Base-by-base conservation (phyloP, 306 rosid genomes). In the Lathyrus sativus region DNA sequence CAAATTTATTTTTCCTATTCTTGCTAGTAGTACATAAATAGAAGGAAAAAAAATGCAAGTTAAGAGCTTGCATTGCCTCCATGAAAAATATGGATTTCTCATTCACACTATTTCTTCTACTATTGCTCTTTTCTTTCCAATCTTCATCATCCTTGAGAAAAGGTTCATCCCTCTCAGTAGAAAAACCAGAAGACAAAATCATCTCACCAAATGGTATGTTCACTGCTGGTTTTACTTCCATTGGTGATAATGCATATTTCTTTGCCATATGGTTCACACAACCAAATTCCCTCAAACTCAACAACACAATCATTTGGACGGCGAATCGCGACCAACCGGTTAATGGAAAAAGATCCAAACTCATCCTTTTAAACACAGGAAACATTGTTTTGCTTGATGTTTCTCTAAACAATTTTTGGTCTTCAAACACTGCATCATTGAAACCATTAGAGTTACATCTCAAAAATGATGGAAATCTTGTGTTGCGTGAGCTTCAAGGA, bases 311-410 rank as follows among this genome's bases (percentile, higher is more conserved):
- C 4, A 67, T 82, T 57, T 86, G 88, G 91, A 77, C 44, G 68
- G 85, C 80, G 5, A 81, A 84, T 9, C 82, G 82, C 0, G 73
- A 78, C 50, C 64, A 15, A 11, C 88, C 85, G 0, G 85, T 81
- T 3, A 85, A 85, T 12, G 79, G 82, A 5, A 73, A 67, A 53
- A 45, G 33, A 29, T 76, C 89, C 3, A 76, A 62, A 55, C 70
- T 85, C n/a, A n/a, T 72, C 2, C 83, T 82, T 17, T 44, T 48
- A 6, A 28, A 29, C 31, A 33, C 51, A 0, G 79, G 85, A 0
- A 69, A 80, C 31, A 59, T 82, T 12, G 64, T 77, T 11, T 22
- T 82, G 14, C 2, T 77, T 31, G 83, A 82, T 26, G 83, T 79
- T 2, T 71, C 28, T 1, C 39, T 51, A 3, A 48, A 31, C 12